These are phyloP conservation scores for Cyberlindnera mrakii DNA, from an alignment of 805 yeast genomes.

Conservation along the genomic window DNA sequence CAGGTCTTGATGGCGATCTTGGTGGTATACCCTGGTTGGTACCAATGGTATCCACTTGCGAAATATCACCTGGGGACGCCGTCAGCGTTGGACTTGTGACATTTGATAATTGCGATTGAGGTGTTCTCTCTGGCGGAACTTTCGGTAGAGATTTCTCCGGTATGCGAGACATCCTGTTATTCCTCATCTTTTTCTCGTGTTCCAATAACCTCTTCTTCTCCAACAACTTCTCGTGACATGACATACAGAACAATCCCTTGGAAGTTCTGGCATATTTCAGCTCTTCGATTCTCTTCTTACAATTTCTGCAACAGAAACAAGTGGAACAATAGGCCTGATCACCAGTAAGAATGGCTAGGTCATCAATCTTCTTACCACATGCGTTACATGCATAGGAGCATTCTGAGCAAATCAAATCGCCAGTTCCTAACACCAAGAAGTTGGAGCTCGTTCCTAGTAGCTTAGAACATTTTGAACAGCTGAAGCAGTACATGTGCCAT, in stretches of 20 bases:
- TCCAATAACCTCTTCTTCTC: slow-evolving; percentile 69
- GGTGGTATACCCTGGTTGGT: slow-evolving; percentile 9
- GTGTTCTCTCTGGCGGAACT: slow-evolving; percentile 12
- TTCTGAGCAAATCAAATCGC: slow-evolving; percentile 80
- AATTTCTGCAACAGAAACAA: slow-evolving; percentile 86
- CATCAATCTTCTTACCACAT: slow-evolving; percentile 84
- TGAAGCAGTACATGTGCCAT: slow-evolving; percentile 93
- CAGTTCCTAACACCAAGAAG: slow-evolving; percentile 88
- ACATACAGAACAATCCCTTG: slow-evolving; percentile 89
- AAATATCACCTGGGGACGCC: slow-evolving; percentile 10
- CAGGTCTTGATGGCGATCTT: slow-evolving; percentile 20
- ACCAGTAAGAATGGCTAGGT: slow-evolving; percentile 89
- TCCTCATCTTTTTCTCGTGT: slow-evolving; percentile 22
- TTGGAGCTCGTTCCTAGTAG: slow-evolving; percentile 82
- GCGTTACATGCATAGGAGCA: slow-evolving; percentile 89
- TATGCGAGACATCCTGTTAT: slow-evolving; percentile 3
- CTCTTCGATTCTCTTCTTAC: slow-evolving; percentile 82
- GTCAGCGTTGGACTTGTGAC: not conserved
- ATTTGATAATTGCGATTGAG: not conserved
- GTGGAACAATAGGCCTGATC: slow-evolving; percentile 90
- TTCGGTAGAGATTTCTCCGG: slow-evolving; percentile 19
- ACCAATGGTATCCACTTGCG: too few species aligned
- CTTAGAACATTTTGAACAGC: slow-evolving; percentile 77
- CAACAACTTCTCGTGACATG: slow-evolving; percentile 78
- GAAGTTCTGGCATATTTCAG: slow-evolving; percentile 87